phyloP scores from a whole-genome alignment of 768 basidiomycete genomes.

The Amanita fuliginea region DNA sequence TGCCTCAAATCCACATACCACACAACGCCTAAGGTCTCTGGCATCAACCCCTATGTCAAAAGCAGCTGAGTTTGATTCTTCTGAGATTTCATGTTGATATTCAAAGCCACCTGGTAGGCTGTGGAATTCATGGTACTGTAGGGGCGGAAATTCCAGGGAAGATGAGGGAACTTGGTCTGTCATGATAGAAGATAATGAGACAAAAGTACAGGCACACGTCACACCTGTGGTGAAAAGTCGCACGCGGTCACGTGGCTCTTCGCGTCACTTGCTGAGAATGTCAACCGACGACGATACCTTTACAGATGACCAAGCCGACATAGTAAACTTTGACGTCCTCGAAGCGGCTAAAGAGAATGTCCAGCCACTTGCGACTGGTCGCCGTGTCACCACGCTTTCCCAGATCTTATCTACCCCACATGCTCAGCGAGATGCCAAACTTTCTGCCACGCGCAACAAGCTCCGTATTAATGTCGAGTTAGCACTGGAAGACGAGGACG shows the following conservation, averaged over 20 bases:
- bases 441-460: constrained; percentile 51
- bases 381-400: constrained; percentile 69
- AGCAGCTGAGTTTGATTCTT: too few relatives aligned
- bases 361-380: constrained; percentile 70
- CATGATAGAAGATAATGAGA: too few relatives aligned
- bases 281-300: constrained; percentile 29
- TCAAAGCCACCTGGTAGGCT: too few relatives aligned
- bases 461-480: constrained; percentile 65
- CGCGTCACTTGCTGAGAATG: neutral
- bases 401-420: constrained; percentile 68
- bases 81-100: too few relatives aligned
- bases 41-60: too few relatives aligned
- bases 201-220: too few relatives aligned
- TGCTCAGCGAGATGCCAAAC: constrained; percentile 60
- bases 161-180: too few relatives aligned
- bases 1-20: too few relatives aligned
- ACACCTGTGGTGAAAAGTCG: too few relatives aligned
- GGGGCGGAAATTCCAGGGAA: too few relatives aligned
- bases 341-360: constrained; percentile 85
- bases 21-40: too few relatives aligned
- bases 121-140: too few relatives aligned
- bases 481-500: constrained; percentile 72
- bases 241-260: constrained; percentile 6
- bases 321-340: constrained; percentile 73
- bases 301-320: constrained; percentile 25